Conservation (phyloP, 2,329 filamentous ascomycete species). For the Monosporascus sp. region DNA sequence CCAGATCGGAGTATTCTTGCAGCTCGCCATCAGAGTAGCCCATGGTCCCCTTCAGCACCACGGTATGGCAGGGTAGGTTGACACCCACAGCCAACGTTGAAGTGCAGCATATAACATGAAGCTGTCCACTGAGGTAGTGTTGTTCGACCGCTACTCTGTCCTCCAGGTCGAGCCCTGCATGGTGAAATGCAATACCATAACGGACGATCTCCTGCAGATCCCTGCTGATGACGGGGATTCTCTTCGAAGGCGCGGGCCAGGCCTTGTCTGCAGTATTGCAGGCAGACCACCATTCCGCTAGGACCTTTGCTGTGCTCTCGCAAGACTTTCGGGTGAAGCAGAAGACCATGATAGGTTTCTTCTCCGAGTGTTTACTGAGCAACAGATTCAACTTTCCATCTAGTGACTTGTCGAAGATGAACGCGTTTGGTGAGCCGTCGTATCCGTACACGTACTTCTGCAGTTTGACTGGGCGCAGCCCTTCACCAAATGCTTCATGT, state of each 20-base stretch:
- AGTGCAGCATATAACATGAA: slow-evolving; percentile 80
- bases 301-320: slow-evolving; percentile 58
- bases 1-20: slow-evolving; percentile 73
- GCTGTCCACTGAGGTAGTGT: slow-evolving; percentile 62
- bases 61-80: slow-evolving; percentile 77
- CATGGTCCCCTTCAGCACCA: slow-evolving; percentile 76
- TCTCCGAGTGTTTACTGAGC: slow-evolving; percentile 59
- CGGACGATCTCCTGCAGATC: slow-evolving; percentile 49
- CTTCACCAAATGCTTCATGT: slow-evolving; percentile 68
- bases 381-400: slow-evolving; percentile 60
- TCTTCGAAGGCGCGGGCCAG: slow-evolving; percentile 56
- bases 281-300: slow-evolving; percentile 61
- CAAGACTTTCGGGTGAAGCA: slow-evolving; percentile 72
- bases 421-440: slow-evolving; percentile 60
- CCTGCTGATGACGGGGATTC: slow-evolving; percentile 47
- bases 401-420: slow-evolving; percentile 67
- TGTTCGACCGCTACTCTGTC: slow-evolving; percentile 65
- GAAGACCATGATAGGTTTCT: slow-evolving; percentile 78
- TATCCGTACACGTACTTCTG: slow-evolving; percentile 74
- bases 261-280: slow-evolving; percentile 45
- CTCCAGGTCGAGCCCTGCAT: slow-evolving; percentile 62
- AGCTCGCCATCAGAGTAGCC: slow-evolving; percentile 54
- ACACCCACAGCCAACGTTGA: slow-evolving; percentile 80
- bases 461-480: slow-evolving; percentile 72
- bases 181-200: slow-evolving; percentile 72